Conservation (phyloP, 1,139 yeast genomes). For the Kazachstania sp. region DNA sequence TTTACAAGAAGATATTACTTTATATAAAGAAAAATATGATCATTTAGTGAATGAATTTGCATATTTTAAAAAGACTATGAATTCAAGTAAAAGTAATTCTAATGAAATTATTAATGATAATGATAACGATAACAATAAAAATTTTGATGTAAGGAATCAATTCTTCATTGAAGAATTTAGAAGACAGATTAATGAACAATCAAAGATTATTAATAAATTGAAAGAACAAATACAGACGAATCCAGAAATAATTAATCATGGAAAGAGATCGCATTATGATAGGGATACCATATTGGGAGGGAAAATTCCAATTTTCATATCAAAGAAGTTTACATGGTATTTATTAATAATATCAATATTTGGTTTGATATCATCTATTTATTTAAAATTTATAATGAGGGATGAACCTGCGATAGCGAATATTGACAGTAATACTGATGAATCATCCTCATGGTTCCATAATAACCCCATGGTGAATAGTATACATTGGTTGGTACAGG, state of each 20-base stretch:
- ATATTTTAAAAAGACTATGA: conserved; percentile 21
- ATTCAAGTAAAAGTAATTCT: conserved; percentile 4
- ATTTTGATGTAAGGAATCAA: conserved; percentile 19
- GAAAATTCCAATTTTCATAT: neutral
- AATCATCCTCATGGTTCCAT: conserved; percentile 7
- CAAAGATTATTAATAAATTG: conserved; percentile 17
- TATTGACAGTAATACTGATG: no score
- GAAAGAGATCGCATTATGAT: neutral
- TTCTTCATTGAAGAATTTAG: conserved; percentile 24
- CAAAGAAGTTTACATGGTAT: neutral
- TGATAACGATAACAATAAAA: conserved; percentile 6
- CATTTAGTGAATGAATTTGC: conserved; percentile 23
- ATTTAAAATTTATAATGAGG: neutral
- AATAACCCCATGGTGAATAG: conserved; percentile 4
- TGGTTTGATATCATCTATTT: neutral
- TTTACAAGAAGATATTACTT: conserved; percentile 11
- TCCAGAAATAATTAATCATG: neutral
- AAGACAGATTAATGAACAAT: conserved; percentile 25
- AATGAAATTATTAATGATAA: neutral
- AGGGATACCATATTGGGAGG: neutral
- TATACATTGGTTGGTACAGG: conserved; percentile 4
- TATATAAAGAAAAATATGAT: conserved; percentile 19
- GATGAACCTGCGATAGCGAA: neutral
- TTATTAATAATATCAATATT: conserved; percentile 1
- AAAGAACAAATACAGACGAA: conserved; percentile 9